A percentile compares a stretch with the other conserved stretches of the same genome.
These are phyloP conservation scores for Coffea canephora DNA, from an alignment of 257 asterid species.

Conservation along the genomic window DNA sequence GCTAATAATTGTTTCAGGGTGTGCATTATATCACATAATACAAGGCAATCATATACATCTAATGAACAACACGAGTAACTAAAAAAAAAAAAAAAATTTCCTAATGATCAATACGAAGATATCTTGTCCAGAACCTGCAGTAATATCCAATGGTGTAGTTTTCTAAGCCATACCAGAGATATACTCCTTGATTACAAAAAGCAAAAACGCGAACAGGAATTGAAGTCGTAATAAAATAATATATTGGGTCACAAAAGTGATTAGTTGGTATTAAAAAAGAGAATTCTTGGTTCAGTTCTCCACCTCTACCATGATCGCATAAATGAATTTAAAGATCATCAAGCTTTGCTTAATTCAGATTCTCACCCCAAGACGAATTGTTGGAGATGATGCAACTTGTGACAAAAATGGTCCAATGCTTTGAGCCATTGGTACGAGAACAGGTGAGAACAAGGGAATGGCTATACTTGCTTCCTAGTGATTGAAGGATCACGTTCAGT, in stretches of 20 bases:
- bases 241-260: too few species aligned
- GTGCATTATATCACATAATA: neutral
- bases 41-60: neutral
- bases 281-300: too few species aligned
- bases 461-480: constrained; percentile 89
- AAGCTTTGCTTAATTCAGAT: constrained; percentile 11
- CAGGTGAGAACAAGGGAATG: constrained; percentile 82
- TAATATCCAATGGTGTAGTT: too few species aligned
- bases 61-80: neutral
- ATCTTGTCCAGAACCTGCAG: too few species aligned
- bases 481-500: neutral
- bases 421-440: constrained; percentile 81
- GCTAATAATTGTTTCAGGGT: too few species aligned
- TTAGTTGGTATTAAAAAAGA: too few species aligned
- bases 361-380: constrained; percentile 88
- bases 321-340: neutral
- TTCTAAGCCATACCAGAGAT: too few species aligned
- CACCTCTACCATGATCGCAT: neutral
- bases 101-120: neutral
- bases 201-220: too few species aligned
- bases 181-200: too few species aligned
- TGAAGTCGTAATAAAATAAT: too few species aligned
- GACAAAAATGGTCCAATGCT: constrained; percentile 79
- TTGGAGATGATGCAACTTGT: constrained; percentile 77
- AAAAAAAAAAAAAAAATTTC: too few species aligned